phyloP scores from a whole-genome alignment of 371 early-diverging fungal genomes.

The Mortierella sp. region DNA sequence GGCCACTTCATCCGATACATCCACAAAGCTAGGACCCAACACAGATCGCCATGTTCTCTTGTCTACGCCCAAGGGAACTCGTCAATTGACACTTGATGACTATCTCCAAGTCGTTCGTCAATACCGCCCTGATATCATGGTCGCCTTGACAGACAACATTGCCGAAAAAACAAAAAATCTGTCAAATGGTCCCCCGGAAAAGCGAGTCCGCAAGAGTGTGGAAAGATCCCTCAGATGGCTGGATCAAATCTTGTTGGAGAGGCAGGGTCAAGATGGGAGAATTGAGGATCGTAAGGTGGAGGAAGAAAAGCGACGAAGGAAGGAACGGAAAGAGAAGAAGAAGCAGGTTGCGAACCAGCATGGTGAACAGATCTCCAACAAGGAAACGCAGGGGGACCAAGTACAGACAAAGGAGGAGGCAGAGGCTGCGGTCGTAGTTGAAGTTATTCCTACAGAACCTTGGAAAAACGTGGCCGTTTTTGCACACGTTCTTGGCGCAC shows the following conservation, averaged over 20 bases:
- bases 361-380: slow-evolving; percentile 3
- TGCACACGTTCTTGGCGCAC: slow-evolving; percentile 66
- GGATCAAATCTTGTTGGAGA: slow-evolving; percentile 57
- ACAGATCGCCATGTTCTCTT: slow-evolving; percentile 75
- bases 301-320: slow-evolving; percentile 50
- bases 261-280: slow-evolving; percentile 20
- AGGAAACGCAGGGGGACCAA: slow-evolving; percentile 12
- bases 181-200: slow-evolving; percentile 55
- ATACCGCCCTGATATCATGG: slow-evolving; percentile 67
- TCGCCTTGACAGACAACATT: slow-evolving; percentile 56
- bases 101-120: slow-evolving; percentile 60
- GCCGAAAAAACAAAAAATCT: slow-evolving; percentile 52
- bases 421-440: not conserved
- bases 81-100: slow-evolving; percentile 64
- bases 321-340: slow-evolving; percentile 20
- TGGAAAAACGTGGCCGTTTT: slow-evolving; percentile 60
- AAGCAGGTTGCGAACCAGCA: not conserved
- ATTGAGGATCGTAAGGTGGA: slow-evolving; percentile 12
- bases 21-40: slow-evolving; percentile 59
- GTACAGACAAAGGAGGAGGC: not conserved
- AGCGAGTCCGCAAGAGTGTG: slow-evolving; percentile 74
- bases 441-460: slow-evolving; percentile 16
- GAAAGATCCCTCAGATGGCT: slow-evolving; percentile 76
- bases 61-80: slow-evolving; percentile 75
- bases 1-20: slow-evolving; percentile 26